Conservation (phyloP, 257 asterid genomes). For the Gentiana dahurica region DNA sequence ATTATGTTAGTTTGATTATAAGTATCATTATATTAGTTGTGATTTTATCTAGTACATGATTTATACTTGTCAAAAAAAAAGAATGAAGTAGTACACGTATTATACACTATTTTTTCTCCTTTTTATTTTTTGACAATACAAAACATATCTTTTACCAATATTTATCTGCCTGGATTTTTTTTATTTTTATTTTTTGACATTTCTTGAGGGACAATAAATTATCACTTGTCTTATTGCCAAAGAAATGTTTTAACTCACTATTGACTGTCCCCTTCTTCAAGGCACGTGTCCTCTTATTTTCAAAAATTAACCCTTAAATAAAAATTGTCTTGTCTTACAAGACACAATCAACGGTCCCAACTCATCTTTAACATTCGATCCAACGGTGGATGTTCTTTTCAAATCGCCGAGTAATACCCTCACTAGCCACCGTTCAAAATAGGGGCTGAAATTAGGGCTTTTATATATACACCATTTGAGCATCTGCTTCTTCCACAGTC, state of each 20-base stretch:
- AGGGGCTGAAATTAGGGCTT: conserved; percentile 38
- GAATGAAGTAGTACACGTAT: too few relatives aligned
- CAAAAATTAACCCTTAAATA: conserved; percentile 2
- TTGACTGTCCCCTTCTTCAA: background rate
- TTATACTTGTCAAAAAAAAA: too few relatives aligned
- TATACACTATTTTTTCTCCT: too few relatives aligned
- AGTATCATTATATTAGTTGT: too few relatives aligned
- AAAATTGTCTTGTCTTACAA: conserved; percentile 17
- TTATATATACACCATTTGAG: conserved; percentile 10
- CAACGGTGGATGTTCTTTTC: conserved; percentile 29
- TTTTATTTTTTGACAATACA: too few relatives aligned
- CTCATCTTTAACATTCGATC: background rate
- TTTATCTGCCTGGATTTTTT: too few relatives aligned
- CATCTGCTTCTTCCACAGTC: background rate
- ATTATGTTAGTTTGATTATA: too few relatives aligned
- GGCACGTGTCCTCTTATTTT: conserved; percentile 17
- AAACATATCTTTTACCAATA: too few relatives aligned
- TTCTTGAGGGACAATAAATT: conserved; percentile 28
- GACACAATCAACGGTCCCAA: conserved; percentile 31
- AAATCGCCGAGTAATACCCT: conserved; percentile 1
- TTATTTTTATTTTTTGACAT: background rate
- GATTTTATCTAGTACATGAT: too few relatives aligned
- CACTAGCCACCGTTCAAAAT: conserved; percentile 18
- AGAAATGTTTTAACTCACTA: conserved; percentile 9
- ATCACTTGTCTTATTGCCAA: conserved; percentile 13